Conservation (phyloP, 306 rosid species). For the Begonia loranthoides region DNA sequence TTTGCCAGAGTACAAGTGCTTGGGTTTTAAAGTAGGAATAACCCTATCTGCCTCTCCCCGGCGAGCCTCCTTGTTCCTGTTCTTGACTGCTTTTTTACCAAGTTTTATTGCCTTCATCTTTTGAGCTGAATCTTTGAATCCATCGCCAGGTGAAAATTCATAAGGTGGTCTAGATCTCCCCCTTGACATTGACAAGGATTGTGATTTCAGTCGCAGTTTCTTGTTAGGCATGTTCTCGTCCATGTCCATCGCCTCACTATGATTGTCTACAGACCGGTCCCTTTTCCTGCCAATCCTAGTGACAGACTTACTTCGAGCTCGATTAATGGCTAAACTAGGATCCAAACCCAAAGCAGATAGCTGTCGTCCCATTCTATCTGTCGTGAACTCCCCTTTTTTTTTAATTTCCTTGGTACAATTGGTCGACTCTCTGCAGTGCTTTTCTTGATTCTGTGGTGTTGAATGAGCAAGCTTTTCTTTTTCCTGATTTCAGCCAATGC, state of each 20-base stretch:
- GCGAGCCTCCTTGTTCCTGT: slow-evolving; percentile 68
- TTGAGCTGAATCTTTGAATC: slow-evolving; percentile 58
- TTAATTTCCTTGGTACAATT: slow-evolving; percentile 62
- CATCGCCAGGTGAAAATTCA: slow-evolving; percentile 79
- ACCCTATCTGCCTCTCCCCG: slow-evolving; percentile 94
- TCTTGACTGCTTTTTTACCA: slow-evolving; percentile 51
- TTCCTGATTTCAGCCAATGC: slow-evolving; percentile 55
- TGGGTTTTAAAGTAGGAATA: slow-evolving; percentile 59
- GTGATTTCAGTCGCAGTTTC: slow-evolving; percentile 42
- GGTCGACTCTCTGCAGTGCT: slow-evolving; percentile 85
- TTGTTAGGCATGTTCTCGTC: slow-evolving; percentile 55
- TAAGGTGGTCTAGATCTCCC: slow-evolving; percentile 43
- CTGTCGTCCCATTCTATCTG: slow-evolving; percentile 79
- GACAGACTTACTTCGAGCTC: slow-evolving; percentile 57
- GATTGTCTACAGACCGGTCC: slow-evolving; percentile 46
- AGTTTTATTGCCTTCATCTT: slow-evolving; percentile 56
- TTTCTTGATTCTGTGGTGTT: slow-evolving; percentile 69
- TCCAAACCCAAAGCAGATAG: slow-evolving; percentile 59
- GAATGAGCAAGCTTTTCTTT: slow-evolving; percentile 53
- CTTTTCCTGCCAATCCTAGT: slow-evolving; percentile 50
- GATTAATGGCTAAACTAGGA: slow-evolving; percentile 45
- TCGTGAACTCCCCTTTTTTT: slow-evolving; percentile 48
- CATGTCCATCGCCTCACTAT: slow-evolving; percentile 49
- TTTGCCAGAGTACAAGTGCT: slow-evolving; percentile 77
- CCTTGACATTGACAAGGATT: slow-evolving; percentile 32